These are phyloP conservation scores for Candida takata DNA, from an alignment of 805 yeast genomes.

Conservation along the genomic window DNA sequence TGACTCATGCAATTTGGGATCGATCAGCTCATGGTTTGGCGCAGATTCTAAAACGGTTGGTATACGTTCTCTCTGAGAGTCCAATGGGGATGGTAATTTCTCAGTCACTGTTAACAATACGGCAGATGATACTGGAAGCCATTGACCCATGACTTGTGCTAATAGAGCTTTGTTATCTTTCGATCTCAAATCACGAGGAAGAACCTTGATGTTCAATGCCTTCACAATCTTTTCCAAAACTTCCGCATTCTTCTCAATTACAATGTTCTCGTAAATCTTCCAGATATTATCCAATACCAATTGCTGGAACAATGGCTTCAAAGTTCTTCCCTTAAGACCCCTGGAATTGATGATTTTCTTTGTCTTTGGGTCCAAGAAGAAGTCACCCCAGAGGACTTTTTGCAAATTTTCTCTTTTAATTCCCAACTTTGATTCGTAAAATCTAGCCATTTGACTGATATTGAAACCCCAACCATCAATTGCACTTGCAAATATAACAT, in stretches of 20 bases:
- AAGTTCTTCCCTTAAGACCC: conserved; percentile 49
- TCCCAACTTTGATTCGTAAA: conserved; percentile 79
- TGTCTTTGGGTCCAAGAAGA: conserved; percentile 79
- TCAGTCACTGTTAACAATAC: conserved; percentile 79
- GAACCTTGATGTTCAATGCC: conserved; percentile 59
- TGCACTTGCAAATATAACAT: conserved; percentile 87
- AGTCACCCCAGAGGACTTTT: conserved; percentile 96
- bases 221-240: conserved; percentile 67
- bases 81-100: conserved; percentile 73
- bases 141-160: conserved; percentile 72
- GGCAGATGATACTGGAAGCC: conserved; percentile 91
- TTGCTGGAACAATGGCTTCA: conserved; percentile 82
- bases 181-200: conserved; percentile 71
- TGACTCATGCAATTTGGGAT: conserved; percentile 40
- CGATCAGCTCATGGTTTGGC: conserved; percentile 43
- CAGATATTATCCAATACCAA: conserved; percentile 85
- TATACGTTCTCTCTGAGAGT: conserved; percentile 68
- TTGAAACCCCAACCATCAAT: conserved; percentile 98
- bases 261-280: conserved; percentile 76
- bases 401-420: conserved; percentile 72
- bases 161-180: conserved; percentile 65
- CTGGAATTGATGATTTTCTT: conserved; percentile 71
- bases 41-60: conserved; percentile 58
- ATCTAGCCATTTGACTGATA: conserved; percentile 77
- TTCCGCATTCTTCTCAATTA: conserved; percentile 59